These are phyloP conservation scores for Candida taoyuanica DNA, from an alignment of 805 yeast genomes.

Conservation along the genomic window DNA sequence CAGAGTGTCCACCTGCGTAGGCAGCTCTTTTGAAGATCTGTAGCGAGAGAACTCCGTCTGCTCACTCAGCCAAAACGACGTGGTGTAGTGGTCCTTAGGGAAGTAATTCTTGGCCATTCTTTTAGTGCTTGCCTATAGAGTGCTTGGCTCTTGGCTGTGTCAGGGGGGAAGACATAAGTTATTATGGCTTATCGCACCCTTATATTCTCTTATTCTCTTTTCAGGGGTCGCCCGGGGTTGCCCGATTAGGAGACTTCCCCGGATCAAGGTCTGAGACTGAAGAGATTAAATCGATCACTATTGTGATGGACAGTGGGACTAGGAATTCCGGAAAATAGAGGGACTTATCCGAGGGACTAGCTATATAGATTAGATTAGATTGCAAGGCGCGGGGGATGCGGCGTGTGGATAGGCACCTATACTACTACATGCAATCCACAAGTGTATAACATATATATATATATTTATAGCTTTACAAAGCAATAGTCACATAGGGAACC, in stretches of 20 bases:
- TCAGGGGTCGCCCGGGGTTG: not conserved
- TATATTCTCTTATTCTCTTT: not conserved
- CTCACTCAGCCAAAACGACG: slow-evolving; percentile 19
- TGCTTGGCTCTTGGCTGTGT: not conserved
- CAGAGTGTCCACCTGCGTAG: slow-evolving; percentile 34
- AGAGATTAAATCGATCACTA: too few relatives aligned
- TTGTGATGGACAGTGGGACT: too few relatives aligned
- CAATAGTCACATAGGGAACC: slow-evolving; percentile 79
- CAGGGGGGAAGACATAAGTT: too few relatives aligned
- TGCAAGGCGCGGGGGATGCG: too few relatives aligned
- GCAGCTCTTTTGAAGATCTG: slow-evolving; percentile 26
- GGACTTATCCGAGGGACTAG: too few relatives aligned
- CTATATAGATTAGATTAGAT: too few relatives aligned
- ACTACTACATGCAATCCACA: not conserved
- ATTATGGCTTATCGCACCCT: slow-evolving; percentile 2
- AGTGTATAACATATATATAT: not conserved
- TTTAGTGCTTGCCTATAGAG: not conserved
- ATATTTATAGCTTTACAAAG: slow-evolving; percentile 30
- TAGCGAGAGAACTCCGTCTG: slow-evolving; percentile 15
- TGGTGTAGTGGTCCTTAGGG: slow-evolving; percentile 19
- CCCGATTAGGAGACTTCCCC: not conserved
- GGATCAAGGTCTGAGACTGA: too few relatives aligned
- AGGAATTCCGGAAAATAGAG: too few relatives aligned
- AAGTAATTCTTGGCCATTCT: slow-evolving; percentile 10
- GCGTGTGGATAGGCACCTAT: too few relatives aligned